Percentiles rank a stretch among this genome's conserved stretches.
Evolutionary conservation across 1,139 yeast species (phyloP).

Genomic region (Scheffersomyces titani): DNA sequence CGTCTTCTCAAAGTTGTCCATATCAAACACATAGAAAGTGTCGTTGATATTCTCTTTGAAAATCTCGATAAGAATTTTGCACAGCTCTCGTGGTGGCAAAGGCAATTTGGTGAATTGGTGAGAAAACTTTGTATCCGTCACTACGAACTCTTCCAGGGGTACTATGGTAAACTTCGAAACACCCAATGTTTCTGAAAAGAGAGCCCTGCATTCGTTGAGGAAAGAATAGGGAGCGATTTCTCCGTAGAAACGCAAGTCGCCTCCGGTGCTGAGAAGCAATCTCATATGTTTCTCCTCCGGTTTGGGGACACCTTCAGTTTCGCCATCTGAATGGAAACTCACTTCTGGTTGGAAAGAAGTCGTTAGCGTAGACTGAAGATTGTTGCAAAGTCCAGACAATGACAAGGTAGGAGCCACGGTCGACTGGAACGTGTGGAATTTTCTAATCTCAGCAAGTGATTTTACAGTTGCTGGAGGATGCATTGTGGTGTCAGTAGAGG

Average conservation of each 20-base stretch:
- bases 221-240: constrained; percentile 28
- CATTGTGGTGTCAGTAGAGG: not conserved
- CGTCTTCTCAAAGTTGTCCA: constrained; percentile 18
- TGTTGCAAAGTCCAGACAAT: not conserved
- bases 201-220: constrained; percentile 24
- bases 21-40: constrained; percentile 28
- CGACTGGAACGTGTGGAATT: constrained; percentile 2
- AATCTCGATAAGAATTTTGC: constrained; percentile 11
- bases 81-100: constrained; percentile 14
- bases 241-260: constrained; percentile 26
- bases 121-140: constrained; percentile 17
- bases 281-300: constrained; percentile 18
- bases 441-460: not conserved
- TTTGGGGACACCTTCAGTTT: constrained; percentile 11
- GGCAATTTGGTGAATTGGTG: constrained; percentile 10
- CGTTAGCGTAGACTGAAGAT: not conserved
- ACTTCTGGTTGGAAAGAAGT: not conserved
- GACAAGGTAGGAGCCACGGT: constrained; percentile 1
- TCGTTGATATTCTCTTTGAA: constrained; percentile 20
- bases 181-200: constrained; percentile 17
- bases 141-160: constrained; percentile 15
- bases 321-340: constrained; percentile 1
- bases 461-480: not conserved
- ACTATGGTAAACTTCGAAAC: constrained; percentile 13
- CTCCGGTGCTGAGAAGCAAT: constrained; percentile 20